These are phyloP conservation scores for Pichia kluyveri DNA, from an alignment of 805 yeast genomes.

Conservation along the genomic window DNA sequence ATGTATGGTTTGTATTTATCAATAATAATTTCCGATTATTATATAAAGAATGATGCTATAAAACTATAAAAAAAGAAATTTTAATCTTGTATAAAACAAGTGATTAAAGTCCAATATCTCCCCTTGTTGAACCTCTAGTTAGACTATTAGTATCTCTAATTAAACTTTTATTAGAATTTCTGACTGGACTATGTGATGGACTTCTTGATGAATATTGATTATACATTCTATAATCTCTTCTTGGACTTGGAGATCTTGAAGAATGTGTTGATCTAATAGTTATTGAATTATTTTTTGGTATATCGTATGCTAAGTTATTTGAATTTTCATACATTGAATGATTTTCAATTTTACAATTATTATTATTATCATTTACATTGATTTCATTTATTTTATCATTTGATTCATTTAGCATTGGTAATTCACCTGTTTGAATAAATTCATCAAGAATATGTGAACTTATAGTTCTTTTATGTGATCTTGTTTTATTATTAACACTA, in stretches of 20 bases:
- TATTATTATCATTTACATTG: not conserved
- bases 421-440: slow-evolving; percentile 19
- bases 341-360: slow-evolving; percentile 1
- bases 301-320: slow-evolving; percentile 10
- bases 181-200: slow-evolving; percentile 1
- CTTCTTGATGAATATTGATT: slow-evolving; percentile 1
- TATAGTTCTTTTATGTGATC: slow-evolving; percentile 16
- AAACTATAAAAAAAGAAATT: too few relatives aligned
- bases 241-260: slow-evolving; percentile 7
- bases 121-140: too few relatives aligned
- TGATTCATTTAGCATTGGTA: slow-evolving; percentile 11
- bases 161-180: slow-evolving; percentile 6
- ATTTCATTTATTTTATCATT: not conserved
- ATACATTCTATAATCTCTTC: not conserved
- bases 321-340: slow-evolving; percentile 18
- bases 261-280: not conserved
- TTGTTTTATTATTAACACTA: slow-evolving; percentile 12
- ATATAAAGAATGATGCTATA: not conserved
- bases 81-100: too few relatives aligned
- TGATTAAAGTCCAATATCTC: too few relatives aligned
- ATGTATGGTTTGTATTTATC: not conserved
- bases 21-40: not conserved
- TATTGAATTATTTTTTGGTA: slow-evolving; percentile 1
- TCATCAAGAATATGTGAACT: slow-evolving; percentile 21
- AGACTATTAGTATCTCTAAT: not conserved